Conservation (phyloP, 192 early-diverging fungal genomes). For the Spizellomyces sp. region DNA sequence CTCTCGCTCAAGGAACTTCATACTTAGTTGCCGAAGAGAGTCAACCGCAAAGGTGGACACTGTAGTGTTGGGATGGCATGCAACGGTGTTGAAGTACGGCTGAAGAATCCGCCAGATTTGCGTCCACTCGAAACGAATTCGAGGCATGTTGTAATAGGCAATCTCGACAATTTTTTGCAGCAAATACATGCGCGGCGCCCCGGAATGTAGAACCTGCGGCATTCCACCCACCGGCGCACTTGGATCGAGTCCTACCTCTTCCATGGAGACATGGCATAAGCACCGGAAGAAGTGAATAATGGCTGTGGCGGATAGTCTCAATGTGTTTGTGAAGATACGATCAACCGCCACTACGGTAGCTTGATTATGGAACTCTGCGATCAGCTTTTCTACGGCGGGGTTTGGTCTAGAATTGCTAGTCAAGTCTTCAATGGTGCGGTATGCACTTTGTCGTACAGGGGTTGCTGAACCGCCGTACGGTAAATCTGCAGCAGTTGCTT, state of each 20-base stretch:
- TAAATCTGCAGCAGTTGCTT: background rate
- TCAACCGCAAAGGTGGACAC: conserved; percentile 90
- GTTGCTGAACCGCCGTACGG: background rate
- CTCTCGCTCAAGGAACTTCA: conserved; percentile 92
- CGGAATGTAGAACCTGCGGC: background rate
- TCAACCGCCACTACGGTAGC: conserved; percentile 79
- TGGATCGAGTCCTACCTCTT: conserved; percentile 73
- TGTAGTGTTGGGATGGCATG: conserved; percentile 78
- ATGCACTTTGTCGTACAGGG: background rate
- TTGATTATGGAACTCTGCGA: conserved; percentile 59
- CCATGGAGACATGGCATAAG: conserved; percentile 81
- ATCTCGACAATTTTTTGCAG: conserved; percentile 96
- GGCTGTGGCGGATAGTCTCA: conserved; percentile 75
- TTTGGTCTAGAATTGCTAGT: conserved; percentile 23
- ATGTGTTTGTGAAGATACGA: conserved; percentile 79
- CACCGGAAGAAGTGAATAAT: conserved; percentile 90
- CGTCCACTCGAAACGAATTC: conserved; percentile 94
- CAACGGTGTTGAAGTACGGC: conserved; percentile 83
- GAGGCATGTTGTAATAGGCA: conserved; percentile 95
- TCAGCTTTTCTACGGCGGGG: conserved; percentile 45
- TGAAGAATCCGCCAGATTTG: conserved; percentile 77
- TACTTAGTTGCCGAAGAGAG: conserved; percentile 85
- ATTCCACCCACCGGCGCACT: conserved; percentile 32
- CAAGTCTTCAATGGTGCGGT: conserved; percentile 37
- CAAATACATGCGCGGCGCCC: conserved; percentile 81